phyloP scores from a whole-genome alignment of 2,329 filamentous ascomycete species.

The Aureobasidium lini region DNA sequence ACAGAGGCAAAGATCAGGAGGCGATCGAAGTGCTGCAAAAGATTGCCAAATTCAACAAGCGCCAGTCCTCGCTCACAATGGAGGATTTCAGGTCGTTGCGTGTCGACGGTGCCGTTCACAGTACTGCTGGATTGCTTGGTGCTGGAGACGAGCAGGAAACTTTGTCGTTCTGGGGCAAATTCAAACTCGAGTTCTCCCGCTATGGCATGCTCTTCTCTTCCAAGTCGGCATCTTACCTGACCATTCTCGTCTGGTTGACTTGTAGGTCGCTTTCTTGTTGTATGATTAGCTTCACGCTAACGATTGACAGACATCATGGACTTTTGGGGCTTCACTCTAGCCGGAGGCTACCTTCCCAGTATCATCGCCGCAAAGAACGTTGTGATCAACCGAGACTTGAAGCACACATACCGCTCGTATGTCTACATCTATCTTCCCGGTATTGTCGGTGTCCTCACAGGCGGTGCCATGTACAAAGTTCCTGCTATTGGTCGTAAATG shows the following conservation, averaged over 20 bases:
- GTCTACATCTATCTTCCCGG: constrained; percentile 49
- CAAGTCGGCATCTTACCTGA: constrained; percentile 37
- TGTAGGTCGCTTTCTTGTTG: constrained; percentile 17
- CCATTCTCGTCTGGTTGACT: constrained; percentile 43
- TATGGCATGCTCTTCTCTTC: constrained; percentile 40
- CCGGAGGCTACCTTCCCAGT: constrained; percentile 42
- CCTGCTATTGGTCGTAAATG: constrained; percentile 36
- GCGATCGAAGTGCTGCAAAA: constrained; percentile 40
- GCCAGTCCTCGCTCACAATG: constrained; percentile 27
- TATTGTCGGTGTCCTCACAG: constrained; percentile 44
- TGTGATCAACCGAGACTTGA: constrained; percentile 35
- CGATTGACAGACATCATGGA: constrained; percentile 39
- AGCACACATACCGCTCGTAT: constrained; percentile 45
- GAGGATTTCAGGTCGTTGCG: constrained; percentile 31
- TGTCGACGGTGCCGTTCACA: constrained; percentile 22
- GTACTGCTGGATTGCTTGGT: constrained; percentile 26
- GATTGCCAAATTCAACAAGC: constrained; percentile 37
- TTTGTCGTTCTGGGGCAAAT: constrained; percentile 26
- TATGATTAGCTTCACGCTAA: constrained; percentile 18
- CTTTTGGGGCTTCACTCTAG: constrained; percentile 38
- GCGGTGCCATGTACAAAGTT: constrained; percentile 42
- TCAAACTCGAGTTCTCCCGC: constrained; percentile 34
- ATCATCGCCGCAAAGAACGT: constrained; percentile 47
- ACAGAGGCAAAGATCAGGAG: constrained; percentile 44
- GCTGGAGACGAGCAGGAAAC: constrained; percentile 26